These are phyloP conservation scores for Phytopythium delawarense DNA, from an alignment of 352 stramenopile species.

Conservation along the genomic window DNA sequence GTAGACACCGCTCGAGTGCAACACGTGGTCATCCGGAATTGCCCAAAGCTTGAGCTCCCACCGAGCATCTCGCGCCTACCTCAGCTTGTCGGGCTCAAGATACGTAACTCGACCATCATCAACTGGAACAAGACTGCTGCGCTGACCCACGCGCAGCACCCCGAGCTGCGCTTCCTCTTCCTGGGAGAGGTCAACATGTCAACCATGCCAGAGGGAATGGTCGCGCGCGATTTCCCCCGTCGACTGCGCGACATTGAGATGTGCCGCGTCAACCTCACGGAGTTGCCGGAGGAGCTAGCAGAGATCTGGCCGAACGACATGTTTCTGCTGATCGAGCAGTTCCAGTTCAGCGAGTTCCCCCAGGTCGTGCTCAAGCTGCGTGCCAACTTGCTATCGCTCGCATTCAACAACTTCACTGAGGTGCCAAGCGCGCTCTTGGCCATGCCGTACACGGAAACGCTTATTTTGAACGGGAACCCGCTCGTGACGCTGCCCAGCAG, in stretches of 20 bases:
- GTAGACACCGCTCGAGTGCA: slow-evolving; percentile 8
- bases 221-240: slow-evolving; percentile 17
- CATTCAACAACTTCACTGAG: slow-evolving; percentile 8
- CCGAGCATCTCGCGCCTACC: slow-evolving; percentile 10
- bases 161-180: slow-evolving; percentile 19
- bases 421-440: slow-evolving; percentile 12
- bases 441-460: slow-evolving; percentile 9
- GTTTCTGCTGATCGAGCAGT: slow-evolving; percentile 19
- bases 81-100: slow-evolving; percentile 24
- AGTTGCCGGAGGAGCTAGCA: slow-evolving; percentile 21
- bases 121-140: slow-evolving; percentile 16
- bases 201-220: slow-evolving; percentile 20
- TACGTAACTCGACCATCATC: slow-evolving; percentile 21
- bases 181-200: slow-evolving; percentile 21
- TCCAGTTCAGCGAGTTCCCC: slow-evolving; percentile 17
- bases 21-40: slow-evolving; percentile 17
- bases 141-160: slow-evolving; percentile 13
- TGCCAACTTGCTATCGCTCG: slow-evolving; percentile 15
- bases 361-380: slow-evolving; percentile 16
- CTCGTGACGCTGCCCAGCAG: slow-evolving; percentile 6
- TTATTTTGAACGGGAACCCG: slow-evolving; percentile 22
- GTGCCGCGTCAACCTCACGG: slow-evolving; percentile 17
- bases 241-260: slow-evolving; percentile 22
- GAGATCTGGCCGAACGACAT: slow-evolving; percentile 13
- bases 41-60: slow-evolving; percentile 16